Conservation (phyloP, 805 yeast species). For the Lipomyces yamadae region DNA sequence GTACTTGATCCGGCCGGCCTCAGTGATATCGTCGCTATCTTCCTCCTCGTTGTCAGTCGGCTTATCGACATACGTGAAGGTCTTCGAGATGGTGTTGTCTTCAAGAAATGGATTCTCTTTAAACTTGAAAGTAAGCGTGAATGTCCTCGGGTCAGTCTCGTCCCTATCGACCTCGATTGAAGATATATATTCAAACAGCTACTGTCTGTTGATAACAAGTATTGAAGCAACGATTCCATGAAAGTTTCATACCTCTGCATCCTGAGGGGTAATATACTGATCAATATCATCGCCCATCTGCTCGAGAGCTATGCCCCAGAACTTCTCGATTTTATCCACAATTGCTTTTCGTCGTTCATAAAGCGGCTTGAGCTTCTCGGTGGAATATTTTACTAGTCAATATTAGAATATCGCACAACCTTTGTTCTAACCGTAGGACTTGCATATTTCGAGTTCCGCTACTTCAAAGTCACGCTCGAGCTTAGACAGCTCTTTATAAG, state of each 20-base stretch:
- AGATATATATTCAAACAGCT: slow-evolving; percentile 45
- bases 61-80: slow-evolving; percentile 50
- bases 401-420: not conserved
- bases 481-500: slow-evolving; percentile 37
- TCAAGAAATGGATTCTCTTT: slow-evolving; percentile 56
- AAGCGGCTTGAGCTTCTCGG: slow-evolving; percentile 56
- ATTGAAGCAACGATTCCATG: not conserved
- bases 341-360: slow-evolving; percentile 61
- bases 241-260: slow-evolving; percentile 54
- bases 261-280: slow-evolving; percentile 76
- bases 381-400: slow-evolving; percentile 32
- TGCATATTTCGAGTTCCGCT: slow-evolving; percentile 7
- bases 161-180: slow-evolving; percentile 63
- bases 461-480: slow-evolving; percentile 38
- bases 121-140: slow-evolving; percentile 65
- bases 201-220: slow-evolving; percentile 39
- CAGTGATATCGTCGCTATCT: slow-evolving; percentile 43
- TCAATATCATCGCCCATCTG: slow-evolving; percentile 79
- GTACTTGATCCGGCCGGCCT: slow-evolving; percentile 60
- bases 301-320: slow-evolving; percentile 87
- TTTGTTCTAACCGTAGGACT: slow-evolving; percentile 6
- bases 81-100: slow-evolving; percentile 64
- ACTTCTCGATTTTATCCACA: slow-evolving; percentile 64
- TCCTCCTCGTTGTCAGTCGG: slow-evolving; percentile 45
- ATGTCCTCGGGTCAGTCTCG: slow-evolving; percentile 57